Base-by-base conservation (phyloP, 139 green algal species). In the Mychonastes homosphaera region DNA sequence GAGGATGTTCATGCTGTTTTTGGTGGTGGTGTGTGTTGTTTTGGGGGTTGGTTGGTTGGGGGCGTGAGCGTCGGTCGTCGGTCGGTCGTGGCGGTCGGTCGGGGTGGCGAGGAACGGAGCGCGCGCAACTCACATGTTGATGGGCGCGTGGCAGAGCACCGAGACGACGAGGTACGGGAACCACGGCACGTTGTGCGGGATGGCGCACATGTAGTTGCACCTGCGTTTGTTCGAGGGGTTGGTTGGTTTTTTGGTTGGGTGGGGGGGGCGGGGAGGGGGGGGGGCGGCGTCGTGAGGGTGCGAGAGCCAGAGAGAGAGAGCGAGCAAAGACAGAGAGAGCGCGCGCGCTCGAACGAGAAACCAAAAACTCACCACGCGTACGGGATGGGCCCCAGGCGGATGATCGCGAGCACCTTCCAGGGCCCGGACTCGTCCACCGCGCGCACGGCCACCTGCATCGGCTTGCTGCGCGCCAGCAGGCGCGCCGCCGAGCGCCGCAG, bases 371-470 rank as follows among this genome's bases (percentile, higher is more conserved):
- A 64, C 44, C 16, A 9, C 5, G 26, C 18, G n/a, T 65, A 65
- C 15, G 58, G 58, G 34, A 40, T 30, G 12, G 58, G 58, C 3
- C 58, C 58, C 34, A 65, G 58, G 33, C 58, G 50, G 27, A 65
- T 34, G 26, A 65, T 46, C 1, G 58, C 58, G 21, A 65, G 47
- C 18, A 58, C 33, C 58, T 65, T 65, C 46, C 34, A 65, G 15
- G 46, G 58, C 3, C 58, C 58, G 5, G 47, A 46, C 2, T 58
- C 7, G 19, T 65, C 47, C 0, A 58, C 47, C 16, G 58, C 58
- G 6, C 47, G 49, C 46, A 65, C 45, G n/a, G 45, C 6, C 44
- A 51, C 44, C 15, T 24, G 19, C 12, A 51, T 24, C 7, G 16
- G 10, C 44, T 29, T 24, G 26, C 12, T 29, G 16, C 23, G 19